phyloP scores from a whole-genome alignment of 805 yeast species.

The Candida endomychidarum region DNA sequence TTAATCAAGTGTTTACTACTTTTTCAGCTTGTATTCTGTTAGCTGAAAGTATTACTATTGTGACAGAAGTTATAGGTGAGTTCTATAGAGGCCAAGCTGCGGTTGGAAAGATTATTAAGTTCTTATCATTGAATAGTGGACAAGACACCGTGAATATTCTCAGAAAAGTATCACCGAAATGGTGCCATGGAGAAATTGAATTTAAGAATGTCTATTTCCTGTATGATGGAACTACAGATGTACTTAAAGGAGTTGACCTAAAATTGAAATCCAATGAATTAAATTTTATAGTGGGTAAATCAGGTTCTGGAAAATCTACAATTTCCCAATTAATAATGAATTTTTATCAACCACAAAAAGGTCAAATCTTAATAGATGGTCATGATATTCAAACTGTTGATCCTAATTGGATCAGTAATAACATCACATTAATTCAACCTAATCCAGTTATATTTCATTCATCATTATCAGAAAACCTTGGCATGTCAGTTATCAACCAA shows the following conservation, averaged over 20 bases:
- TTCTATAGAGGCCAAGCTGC: constrained; percentile 77
- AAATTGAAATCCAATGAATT: constrained; percentile 34
- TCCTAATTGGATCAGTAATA: constrained; percentile 53
- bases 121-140: constrained; percentile 3
- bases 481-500: constrained; percentile 43
- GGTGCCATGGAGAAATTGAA: constrained; percentile 47
- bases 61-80: constrained; percentile 57
- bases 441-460: constrained; percentile 63
- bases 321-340: constrained; percentile 60
- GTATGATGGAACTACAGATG: constrained; percentile 59
- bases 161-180: constrained; percentile 15
- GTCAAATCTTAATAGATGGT: constrained; percentile 61
- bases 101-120: constrained; percentile 41
- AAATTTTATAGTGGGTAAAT: constrained; percentile 75
- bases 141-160: not conserved
- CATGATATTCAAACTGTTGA: constrained; percentile 43
- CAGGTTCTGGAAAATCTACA: constrained; percentile 95
- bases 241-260: constrained; percentile 49
- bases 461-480: constrained; percentile 61
- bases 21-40: constrained; percentile 77
- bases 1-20: constrained; percentile 75
- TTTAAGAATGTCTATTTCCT: constrained; percentile 59
- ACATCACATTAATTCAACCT: constrained; percentile 76
- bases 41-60: constrained; percentile 57
- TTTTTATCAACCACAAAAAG: constrained; percentile 53